Evolutionary conservation across 352 stramenopile species (phyloP).

Genomic region (Pythium monospermum): DNA sequence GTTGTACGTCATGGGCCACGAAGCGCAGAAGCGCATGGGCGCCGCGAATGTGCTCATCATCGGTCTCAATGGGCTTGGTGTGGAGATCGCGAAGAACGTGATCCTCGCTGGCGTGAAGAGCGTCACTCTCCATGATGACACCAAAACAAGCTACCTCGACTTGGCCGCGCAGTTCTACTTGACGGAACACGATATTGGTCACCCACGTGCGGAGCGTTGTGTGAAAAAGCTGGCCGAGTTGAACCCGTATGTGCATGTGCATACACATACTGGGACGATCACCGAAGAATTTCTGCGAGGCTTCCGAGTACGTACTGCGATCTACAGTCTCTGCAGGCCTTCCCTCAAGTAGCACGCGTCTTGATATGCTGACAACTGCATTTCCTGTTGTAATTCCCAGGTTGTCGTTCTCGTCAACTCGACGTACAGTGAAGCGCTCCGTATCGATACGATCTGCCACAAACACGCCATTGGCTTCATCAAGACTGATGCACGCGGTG

Average conservation of each 20-base stretch:
- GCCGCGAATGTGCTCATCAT: conserved; percentile 93
- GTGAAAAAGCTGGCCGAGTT: conserved; percentile 91
- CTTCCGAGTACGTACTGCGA: conserved; percentile 55
- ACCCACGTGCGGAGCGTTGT: conserved; percentile 82
- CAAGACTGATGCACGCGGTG: conserved; percentile 85
- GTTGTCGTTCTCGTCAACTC: conserved; percentile 85
- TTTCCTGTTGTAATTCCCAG: conserved; percentile 16
- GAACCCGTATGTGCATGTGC: conserved; percentile 95
- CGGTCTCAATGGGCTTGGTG: conserved; percentile 92
- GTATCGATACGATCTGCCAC: conserved; percentile 85
- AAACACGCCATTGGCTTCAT: conserved; percentile 89
- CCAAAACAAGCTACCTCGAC: conserved; percentile 78
- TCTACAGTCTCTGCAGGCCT: neutral
- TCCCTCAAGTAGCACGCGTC: neutral
- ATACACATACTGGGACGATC: conserved; percentile 58
- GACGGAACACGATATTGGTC: conserved; percentile 79
- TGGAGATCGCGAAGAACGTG: conserved; percentile 99
- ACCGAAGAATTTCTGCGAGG: conserved; percentile 58
- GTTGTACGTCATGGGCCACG: conserved; percentile 99
- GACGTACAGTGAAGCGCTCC: conserved; percentile 56
- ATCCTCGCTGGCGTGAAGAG: conserved; percentile 95
- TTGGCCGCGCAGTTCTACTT: conserved; percentile 97
- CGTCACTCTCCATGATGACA: conserved; percentile 94
- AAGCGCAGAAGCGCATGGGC: conserved; percentile 97
- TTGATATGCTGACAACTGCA: neutral